Evolutionary conservation across 345 rosid genomes (phyloP), one percentile per base, ranked within the genome.

Genomic region (Populus euphratica): DNA sequence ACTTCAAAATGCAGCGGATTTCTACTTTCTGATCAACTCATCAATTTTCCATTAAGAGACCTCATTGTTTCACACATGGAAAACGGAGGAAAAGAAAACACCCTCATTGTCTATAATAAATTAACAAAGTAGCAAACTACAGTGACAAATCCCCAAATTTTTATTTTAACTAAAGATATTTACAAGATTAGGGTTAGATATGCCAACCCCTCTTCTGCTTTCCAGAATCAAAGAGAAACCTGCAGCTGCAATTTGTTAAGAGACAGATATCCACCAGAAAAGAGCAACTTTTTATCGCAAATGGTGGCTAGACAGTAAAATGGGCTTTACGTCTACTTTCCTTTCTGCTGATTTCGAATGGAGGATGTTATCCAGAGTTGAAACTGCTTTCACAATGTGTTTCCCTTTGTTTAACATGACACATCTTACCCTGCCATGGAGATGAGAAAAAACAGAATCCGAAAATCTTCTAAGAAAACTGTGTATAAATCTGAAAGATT

Each of bases 391-490:
- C 44, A 81, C 88, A 0, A 88, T 47, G 80, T 91, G 76, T 76
- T 81, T 82, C 23, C 93, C 96, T 86, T 91, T 90, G 90, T 91
- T 91, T 74, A 91, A 74, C 93, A 88, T 91, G 59, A 91, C 77
- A 64, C 93, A 90, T 73, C 88, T 87, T 65, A 83, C 86, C 84
- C 91, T 89, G 87, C 25, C 50, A 59, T 65, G 41, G 50, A 29
- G 43, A 68, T 56, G 43, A 72, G 5, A 31, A 3, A 43, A 43
- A 43, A 9, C 11, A 9, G 47, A 43, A 62, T 62, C 25, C 29
- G 29, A 64, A 31, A 31, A 66, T 33, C 36, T 66, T 66, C 31
- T 16, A 36, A 35, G 59, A 21, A 31, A 49, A 47, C 6, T 25
- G 18, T n/a, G 2, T 4, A 54, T 35, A n/a, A 5, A 56, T 73